A percentile compares a stretch with the other conserved stretches of the same genome.
These are phyloP conservation scores for Echeveria elegans DNA, from an alignment of 164 flowering plant species.

Conservation along the genomic window DNA sequence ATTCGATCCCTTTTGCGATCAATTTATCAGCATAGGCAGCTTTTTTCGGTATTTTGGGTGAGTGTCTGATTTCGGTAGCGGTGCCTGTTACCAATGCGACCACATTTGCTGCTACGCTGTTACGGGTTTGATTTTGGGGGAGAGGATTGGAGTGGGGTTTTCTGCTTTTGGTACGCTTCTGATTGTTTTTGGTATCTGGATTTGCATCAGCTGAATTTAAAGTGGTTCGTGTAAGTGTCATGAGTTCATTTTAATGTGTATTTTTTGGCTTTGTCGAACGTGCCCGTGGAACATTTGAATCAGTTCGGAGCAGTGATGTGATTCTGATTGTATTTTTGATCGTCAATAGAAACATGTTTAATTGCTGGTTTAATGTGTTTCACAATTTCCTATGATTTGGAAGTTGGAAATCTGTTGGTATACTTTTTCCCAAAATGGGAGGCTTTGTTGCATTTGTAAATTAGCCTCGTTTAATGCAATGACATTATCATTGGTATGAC, in stretches of 20 bases:
- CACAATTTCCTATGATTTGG: no score
- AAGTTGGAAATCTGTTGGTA: no score
- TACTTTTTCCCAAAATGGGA: no score
- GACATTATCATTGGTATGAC: no score
- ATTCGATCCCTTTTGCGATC: slow-evolving; percentile 64
- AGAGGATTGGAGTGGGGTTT: slow-evolving; percentile 40
- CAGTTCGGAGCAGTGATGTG: no score
- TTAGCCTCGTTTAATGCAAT: no score
- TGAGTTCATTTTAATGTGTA: not conserved
- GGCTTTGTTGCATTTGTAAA: no score
- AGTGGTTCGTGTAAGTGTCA: not conserved
- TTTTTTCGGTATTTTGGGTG: slow-evolving; percentile 62
- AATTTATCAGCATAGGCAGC: slow-evolving; percentile 84
- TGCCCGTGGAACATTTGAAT: no score
- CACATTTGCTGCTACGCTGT: slow-evolving; percentile 91
- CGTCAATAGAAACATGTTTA: no score
- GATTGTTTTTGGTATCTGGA: slow-evolving; percentile 68
- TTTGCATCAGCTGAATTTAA: slow-evolving; percentile 39
- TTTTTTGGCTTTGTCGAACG: not conserved
- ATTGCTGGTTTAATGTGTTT: no score
- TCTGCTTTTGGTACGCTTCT: slow-evolving; percentile 65
- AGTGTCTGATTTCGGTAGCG: slow-evolving; percentile 72
- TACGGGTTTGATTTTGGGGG: slow-evolving; percentile 64
- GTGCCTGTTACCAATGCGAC: slow-evolving; percentile 96
- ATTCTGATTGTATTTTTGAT: no score